Evolutionary conservation across 2,329 filamentous ascomycete species (phyloP).

Genomic region (Dothideomycetidae sp.): DNA sequence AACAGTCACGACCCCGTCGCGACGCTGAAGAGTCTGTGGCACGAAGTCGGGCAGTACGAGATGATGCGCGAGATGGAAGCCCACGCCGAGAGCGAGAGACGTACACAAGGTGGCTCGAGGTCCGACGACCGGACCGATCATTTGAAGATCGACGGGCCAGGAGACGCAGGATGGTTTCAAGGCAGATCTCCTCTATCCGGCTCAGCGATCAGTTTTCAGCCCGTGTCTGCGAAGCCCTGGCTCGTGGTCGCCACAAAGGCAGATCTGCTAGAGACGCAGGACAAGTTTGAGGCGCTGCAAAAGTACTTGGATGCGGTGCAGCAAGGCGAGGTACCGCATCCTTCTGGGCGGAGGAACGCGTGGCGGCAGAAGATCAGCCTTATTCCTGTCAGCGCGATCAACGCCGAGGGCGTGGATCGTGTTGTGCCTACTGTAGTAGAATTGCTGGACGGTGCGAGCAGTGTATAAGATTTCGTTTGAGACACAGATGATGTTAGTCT

Average conservation of each 20-base stretch:
- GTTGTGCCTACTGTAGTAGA: conserved; percentile 61
- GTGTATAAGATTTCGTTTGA: conserved; percentile 13
- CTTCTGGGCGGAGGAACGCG: conserved; percentile 51
- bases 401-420: conserved; percentile 64
- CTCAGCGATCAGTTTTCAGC: conserved; percentile 40
- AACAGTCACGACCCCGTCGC: conserved; percentile 62
- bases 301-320: conserved; percentile 56
- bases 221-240: conserved; percentile 90
- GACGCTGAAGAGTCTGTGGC: conserved; percentile 73
- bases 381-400: conserved; percentile 81
- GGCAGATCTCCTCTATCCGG: conserved; percentile 18
- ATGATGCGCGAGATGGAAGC: conserved; percentile 60
- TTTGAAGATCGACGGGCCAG: background rate
- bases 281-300: conserved; percentile 58
- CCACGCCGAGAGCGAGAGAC: conserved; percentile 47
- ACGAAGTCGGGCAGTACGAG: conserved; percentile 79
- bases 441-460: conserved; percentile 39
- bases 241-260: conserved; percentile 92
- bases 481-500: too few species aligned
- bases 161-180: background rate
- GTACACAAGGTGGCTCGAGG: conserved; percentile 20
- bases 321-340: conserved; percentile 51
- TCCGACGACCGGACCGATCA: conserved; percentile 10
- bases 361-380: conserved; percentile 45
- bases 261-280: conserved; percentile 63